Base-by-base conservation (phyloP, 169 alveolate species). In the Eimeria necatrix region DNA sequence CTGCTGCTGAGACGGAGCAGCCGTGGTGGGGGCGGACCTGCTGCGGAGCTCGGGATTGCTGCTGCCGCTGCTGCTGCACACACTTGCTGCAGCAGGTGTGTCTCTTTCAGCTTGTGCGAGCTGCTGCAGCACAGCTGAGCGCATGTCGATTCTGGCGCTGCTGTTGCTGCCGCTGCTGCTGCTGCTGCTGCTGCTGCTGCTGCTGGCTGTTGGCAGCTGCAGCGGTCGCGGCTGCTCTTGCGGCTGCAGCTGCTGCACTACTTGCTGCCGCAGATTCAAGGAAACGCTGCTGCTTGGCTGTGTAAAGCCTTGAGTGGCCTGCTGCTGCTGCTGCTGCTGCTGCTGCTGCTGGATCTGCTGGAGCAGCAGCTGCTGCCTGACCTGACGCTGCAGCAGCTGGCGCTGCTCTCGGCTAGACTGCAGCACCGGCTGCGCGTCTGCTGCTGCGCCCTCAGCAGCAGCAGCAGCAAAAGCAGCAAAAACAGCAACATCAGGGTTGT, bases 301-400 rank as follows among this genome's bases (percentile, higher is more conserved):
- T 24, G 12, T 12, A 7, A 8, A 1, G n/a, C 32, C 78, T 24
- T 24, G 32, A 12, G 32, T 7, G 14, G 12, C 78, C 87, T 76
- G 87, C 61, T 32, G 87, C 87, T 76, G 87, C 87, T 76, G 86
- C 64, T 46, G 56, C 86, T 76, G 61, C 86, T 76, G 87, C 83
- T 76, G 87, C 61, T 76, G 87, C 87, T 49, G 87, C 87, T 76
- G 87, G 32, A 14, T 41, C 61, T 76, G 78, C 87, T 76, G 87
- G 20, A 76, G 87, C 87, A 76, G 87, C 87, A 76, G 87, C 87
- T 76, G 87, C 87, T 76, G 87, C 87, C 87, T 20, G 16, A 76
- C 87, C 26, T 76, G 87, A 4, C 87, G 87, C 87, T 76, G 87
- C 87, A 76, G 87, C 87, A 32, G 24, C 87, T 76, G 87, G 59